Base-by-base conservation (phyloP, 1,284 basidiomycete species). In the Pterula multifida region DNA sequence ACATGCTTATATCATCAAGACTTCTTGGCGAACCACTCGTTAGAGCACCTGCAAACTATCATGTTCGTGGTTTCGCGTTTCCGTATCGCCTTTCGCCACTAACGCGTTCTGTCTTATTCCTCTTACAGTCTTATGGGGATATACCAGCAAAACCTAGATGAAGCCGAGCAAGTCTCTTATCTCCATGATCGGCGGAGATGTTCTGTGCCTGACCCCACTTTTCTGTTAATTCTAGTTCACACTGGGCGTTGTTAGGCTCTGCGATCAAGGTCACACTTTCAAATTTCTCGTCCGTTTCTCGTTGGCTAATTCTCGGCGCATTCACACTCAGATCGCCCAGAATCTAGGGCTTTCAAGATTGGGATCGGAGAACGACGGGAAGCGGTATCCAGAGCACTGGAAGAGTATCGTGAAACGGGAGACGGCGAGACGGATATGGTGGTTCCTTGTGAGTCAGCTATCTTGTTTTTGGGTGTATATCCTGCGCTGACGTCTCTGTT, bases 91-190 rank as follows among this genome's bases (percentile, higher is more conserved):
- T 9, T 42, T 19, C n/a, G n/a, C n/a, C n/a, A n/a, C n/a, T n/a
- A n/a, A n/a, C n/a, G n/a, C n/a, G 22, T 2, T 24, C 23, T 36
- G 21, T 21, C 25, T 45, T 19, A 15, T 49, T 22, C 39, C 2
- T 26, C 15, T 3, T 6, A 36, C 35, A 60, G 59, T 26, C 52
- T 60, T 12, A 60, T 60, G 59, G 56, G 59, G 12, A 51, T 58
- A 12, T 60, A 60, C 48, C 59, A 59, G 36, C 59, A 60, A 36
- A 60, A 60, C 46, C 52, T 59, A 9, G 58, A 59, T 47, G 58
- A 60, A 36, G 56, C 59, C 15, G 59, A 60, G 59, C 59, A 26
- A 15, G 59, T 32, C 25, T 21, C 26, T 24, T 26, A 46, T 15
- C 19, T 22, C 23, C 35, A 21, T 24, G 21, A 26, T 49, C 28